phyloP scores from a whole-genome alignment of 108 stramenopile genomes.

The Cylindrotheca fusiformis region DNA sequence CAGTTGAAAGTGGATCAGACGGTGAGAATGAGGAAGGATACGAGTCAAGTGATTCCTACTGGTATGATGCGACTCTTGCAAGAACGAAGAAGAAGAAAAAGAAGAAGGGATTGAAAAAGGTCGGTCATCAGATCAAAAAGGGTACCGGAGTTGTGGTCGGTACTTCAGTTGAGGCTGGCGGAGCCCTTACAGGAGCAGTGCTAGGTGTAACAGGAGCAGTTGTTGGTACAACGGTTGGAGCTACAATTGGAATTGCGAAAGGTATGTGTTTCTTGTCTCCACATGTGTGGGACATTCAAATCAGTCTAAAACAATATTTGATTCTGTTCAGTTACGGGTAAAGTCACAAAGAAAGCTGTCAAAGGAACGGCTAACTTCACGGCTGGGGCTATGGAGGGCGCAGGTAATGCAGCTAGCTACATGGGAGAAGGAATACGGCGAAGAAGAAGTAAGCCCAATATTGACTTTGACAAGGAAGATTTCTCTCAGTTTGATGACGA shows the following conservation, averaged over 20 bases:
- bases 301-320: neutral
- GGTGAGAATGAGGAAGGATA: constrained; percentile 13
- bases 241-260: constrained; percentile 10
- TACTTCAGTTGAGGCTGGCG: constrained; percentile 13
- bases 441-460: constrained; percentile 4
- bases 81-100: constrained; percentile 34
- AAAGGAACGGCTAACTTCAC: constrained; percentile 22
- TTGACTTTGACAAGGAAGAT: neutral
- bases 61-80: constrained; percentile 3
- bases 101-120: constrained; percentile 37
- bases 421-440: constrained; percentile 8
- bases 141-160: constrained; percentile 18
- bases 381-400: constrained; percentile 22
- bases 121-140: constrained; percentile 20
- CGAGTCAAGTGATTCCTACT: neutral
- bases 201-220: neutral
- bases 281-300: neutral
- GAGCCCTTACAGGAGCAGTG: constrained; percentile 5
- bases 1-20: neutral
- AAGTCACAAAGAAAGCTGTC: constrained; percentile 8
- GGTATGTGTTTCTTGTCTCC: neutral
- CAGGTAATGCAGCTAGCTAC: constrained; percentile 1
- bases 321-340: neutral
- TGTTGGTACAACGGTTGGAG: neutral
- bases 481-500: constrained; percentile 1